Base-by-base conservation (phyloP, 1,139 yeast genomes). In the Oligophagozyma castellii region DNA sequence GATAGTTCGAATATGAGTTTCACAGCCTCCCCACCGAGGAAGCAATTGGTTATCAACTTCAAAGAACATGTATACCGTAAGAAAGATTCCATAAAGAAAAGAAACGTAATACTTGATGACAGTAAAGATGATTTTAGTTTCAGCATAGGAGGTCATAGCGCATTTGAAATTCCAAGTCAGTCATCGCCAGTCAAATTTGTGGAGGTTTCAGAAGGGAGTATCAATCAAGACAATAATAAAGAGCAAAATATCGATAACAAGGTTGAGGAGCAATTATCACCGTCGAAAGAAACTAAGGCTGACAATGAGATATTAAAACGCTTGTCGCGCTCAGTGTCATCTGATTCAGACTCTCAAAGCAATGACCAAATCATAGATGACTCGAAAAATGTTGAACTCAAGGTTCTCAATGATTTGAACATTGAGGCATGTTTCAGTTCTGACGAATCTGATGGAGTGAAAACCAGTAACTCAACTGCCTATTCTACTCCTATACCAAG, bases 111-210 rank as follows among this genome's bases (percentile, higher is more conserved):
- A 8, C 26, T 50, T 14, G 55, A 50, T 27, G 53, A 50, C 26
- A 48, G 51, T 27, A 37, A 38, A 16, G 55, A 48, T 30, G 51
- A 46, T 5, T 39, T 49, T 24, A 43, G 51, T 21, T 50, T 48
- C 22, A 46, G 47, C 31, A 39, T 40, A 5, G 42, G 44, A 15
- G 54, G 54, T 2, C 40, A 44, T 27, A 46, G 46, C 24, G 36
- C 41, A 2, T 50, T 50, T 30, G 40, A 45, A n/a, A 44, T 50
- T 18, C 53, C 15, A 12, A n/a, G 10, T 5, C 5, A 6, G n/a
- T 5, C 8, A 23, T 15, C n/a, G 11, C 5, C 6, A 24, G 4
- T 19, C 32, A 29, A 23, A 7, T 18, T 18, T 7, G 7, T 10
- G 20, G 7, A 7, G 20, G 7, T 10, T 7, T 7, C 20, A 18